Evolutionary conservation across 768 basidiomycete species (phyloP).

Genomic region (Kwoniella sp.): DNA sequence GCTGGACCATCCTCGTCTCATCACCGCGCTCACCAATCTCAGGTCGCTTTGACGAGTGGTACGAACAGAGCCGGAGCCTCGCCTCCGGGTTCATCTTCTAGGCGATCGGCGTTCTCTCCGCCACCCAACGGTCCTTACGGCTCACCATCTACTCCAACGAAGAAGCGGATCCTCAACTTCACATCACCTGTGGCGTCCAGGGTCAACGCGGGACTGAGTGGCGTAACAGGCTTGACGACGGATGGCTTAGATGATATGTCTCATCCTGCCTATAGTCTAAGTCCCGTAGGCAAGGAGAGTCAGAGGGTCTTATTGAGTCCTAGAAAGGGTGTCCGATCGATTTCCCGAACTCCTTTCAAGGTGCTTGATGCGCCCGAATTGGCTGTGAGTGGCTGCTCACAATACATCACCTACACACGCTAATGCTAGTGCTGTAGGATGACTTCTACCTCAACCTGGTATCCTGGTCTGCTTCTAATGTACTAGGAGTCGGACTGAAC

Average conservation of each 20-base stretch:
- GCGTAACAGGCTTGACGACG: conserved; percentile 27
- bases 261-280: conserved; percentile 83
- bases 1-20: conserved; percentile 35
- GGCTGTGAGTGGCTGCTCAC: conserved; percentile 54
- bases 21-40: conserved; percentile 39
- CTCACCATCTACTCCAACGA: conserved; percentile 46
- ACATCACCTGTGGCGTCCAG: conserved; percentile 52
- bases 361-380: conserved; percentile 96
- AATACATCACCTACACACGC: neutral
- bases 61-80: conserved; percentile 17
- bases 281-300: conserved; percentile 78
- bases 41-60: conserved; percentile 29
- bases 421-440: conserved; percentile 53
- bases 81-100: conserved; percentile 21
- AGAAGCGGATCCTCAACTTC: conserved; percentile 47
- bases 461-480: conserved; percentile 93
- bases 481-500: conserved; percentile 87
- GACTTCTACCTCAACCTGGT: conserved; percentile 98
- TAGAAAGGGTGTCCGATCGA: conserved; percentile 69
- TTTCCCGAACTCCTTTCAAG: conserved; percentile 92
- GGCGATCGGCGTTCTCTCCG: conserved; percentile 39
- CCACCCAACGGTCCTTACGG: conserved; percentile 16
- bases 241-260: conserved; percentile 69
- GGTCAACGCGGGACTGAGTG: conserved; percentile 49
- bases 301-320: conserved; percentile 79